phyloP scores from a whole-genome alignment of 2,329 filamentous ascomycete genomes.

The Aureobasidium subglaciale region DNA sequence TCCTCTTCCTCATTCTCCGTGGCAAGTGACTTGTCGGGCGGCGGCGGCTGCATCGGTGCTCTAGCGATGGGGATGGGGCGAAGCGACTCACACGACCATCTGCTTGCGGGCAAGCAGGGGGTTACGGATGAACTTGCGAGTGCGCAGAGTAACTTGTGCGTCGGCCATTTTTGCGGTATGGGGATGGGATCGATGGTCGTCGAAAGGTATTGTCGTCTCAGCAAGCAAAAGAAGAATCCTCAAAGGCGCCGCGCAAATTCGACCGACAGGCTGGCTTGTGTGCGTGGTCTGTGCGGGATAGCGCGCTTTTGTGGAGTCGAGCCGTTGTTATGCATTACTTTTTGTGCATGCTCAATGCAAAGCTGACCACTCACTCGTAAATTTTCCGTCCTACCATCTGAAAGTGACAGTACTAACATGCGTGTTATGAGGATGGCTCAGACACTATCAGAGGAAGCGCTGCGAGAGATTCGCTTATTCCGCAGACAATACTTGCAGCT shows the following conservation, averaged over 20 bases:
- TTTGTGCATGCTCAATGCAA: background rate
- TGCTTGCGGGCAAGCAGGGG: conserved; percentile 97
- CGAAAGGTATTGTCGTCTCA: conserved; percentile 11
- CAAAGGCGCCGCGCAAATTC: background rate
- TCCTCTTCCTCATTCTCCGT: conserved; percentile 10
- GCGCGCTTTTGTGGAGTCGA: background rate
- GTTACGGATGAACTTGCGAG: conserved; percentile 99
- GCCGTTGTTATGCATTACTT: background rate
- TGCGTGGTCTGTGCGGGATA: background rate
- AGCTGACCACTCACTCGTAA: background rate
- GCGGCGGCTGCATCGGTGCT: conserved; percentile 4
- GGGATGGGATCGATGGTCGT: conserved; percentile 12
- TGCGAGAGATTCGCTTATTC: conserved; percentile 40
- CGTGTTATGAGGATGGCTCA: background rate
- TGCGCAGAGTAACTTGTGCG: conserved; percentile 58
- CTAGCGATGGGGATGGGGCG: conserved; percentile 9
- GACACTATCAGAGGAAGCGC: background rate
- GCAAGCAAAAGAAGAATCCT: conserved; percentile 3
- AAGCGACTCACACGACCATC: conserved; percentile 78
- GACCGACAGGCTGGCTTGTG: background rate
- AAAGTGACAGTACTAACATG: background rate
- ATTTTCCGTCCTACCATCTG: background rate
- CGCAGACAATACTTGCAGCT: conserved; percentile 75
- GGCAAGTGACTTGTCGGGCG: background rate
- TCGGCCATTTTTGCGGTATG: conserved; percentile 75